Evolutionary conservation across 352 stramenopile genomes (phyloP).

Genomic region (Thraustochytrium sp.): DNA sequence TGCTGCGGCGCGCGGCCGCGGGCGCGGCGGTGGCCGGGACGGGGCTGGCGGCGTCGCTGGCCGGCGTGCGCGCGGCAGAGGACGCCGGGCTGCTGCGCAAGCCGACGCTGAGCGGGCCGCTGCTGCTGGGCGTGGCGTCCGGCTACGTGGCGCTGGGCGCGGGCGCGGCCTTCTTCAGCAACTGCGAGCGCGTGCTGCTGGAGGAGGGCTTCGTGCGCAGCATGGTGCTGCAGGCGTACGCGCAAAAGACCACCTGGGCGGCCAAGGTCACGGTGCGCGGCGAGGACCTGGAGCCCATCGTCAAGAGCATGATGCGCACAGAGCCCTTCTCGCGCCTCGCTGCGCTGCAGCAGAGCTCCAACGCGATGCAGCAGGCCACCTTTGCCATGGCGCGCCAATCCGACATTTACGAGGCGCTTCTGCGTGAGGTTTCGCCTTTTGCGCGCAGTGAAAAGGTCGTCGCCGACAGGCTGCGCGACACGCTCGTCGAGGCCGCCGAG

Average conservation of each 20-base stretch:
- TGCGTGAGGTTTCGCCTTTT: background rate
- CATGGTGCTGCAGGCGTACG: background rate
- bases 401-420: background rate
- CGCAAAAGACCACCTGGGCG: background rate
- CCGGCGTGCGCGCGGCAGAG: background rate
- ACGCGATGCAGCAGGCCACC: background rate
- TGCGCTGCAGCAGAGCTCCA: background rate
- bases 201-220: background rate
- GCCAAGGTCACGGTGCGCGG: background rate
- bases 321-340: background rate
- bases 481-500: background rate
- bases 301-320: background rate
- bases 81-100: background rate
- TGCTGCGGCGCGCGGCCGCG: background rate
- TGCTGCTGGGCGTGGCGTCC: background rate
- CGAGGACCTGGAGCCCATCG: background rate
- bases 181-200: background rate
- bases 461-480: background rate
- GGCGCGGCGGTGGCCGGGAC: background rate
- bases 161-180: background rate
- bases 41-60: background rate
- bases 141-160: background rate
- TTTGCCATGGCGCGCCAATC: background rate
- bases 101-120: background rate
- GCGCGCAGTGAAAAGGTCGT: background rate